Conservation (phyloP, 2,329 filamentous ascomycete genomes). For the Claviceps capensis region DNA sequence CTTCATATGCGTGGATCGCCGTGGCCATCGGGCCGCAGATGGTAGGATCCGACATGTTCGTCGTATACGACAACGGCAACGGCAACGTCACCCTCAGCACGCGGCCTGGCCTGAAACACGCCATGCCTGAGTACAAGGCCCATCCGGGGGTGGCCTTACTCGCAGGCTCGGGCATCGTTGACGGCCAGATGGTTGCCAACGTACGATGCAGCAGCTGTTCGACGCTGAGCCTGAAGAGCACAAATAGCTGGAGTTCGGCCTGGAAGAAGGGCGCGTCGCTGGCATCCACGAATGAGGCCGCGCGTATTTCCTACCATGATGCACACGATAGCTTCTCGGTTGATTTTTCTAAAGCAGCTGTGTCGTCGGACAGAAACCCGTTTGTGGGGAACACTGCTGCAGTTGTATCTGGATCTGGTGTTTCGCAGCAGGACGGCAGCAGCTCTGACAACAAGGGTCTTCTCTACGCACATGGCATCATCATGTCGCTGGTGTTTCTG, state of each 20-base stretch:
- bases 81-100: conserved; percentile 50
- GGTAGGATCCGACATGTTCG: conserved; percentile 44
- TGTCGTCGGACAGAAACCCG: conserved; percentile 37
- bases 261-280: conserved; percentile 36
- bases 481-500: conserved; percentile 47
- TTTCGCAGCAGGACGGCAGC: conserved; percentile 4
- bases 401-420: neutral
- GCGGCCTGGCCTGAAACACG: conserved; percentile 33
- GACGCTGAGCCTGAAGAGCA: conserved; percentile 27
- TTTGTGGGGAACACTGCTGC: conserved; percentile 21
- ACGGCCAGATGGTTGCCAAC: conserved; percentile 45
- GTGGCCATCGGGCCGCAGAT: conserved; percentile 43
- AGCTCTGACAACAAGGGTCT: conserved; percentile 14
- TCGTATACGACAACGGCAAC: conserved; percentile 44
- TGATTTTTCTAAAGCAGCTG: conserved; percentile 32
- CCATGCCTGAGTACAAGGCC: conserved; percentile 31
- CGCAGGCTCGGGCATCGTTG: conserved; percentile 40
- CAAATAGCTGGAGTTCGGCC: conserved; percentile 38
- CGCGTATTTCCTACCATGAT: conserved; percentile 33
- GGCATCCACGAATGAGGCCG: conserved; percentile 25
- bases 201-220: conserved; percentile 40
- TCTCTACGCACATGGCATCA: conserved; percentile 37
- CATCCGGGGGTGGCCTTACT: conserved; percentile 37
- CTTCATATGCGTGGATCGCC: conserved; percentile 40
- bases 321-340: conserved; percentile 28